Conservation (phyloP, 2,329 filamentous ascomycete genomes). For the Raffaelea deltoideospora region DNA sequence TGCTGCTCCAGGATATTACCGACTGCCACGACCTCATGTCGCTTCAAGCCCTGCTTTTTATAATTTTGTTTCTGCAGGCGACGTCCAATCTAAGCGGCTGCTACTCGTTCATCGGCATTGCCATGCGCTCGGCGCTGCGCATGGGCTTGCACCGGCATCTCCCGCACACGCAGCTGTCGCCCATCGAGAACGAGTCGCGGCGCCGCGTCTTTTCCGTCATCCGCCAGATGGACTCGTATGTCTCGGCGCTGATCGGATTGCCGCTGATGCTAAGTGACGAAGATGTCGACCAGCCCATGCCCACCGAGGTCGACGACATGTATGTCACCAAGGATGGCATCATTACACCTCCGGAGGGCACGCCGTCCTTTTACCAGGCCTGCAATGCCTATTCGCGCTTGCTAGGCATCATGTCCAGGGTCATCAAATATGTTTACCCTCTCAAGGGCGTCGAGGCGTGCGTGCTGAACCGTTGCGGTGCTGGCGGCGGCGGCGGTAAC, state of each 20-base stretch:
- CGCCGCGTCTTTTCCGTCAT: constrained; percentile 53
- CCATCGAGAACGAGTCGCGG: constrained; percentile 48
- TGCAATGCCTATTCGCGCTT: constrained; percentile 51
- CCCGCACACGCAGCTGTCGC: constrained; percentile 43
- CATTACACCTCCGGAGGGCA: constrained; percentile 35
- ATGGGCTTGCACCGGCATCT: constrained; percentile 66
- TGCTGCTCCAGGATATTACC: constrained; percentile 48
- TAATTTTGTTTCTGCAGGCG: constrained; percentile 68
- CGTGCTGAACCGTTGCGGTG: constrained; percentile 23
- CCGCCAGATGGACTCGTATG: constrained; percentile 56
- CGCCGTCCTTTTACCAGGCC: constrained; percentile 45
- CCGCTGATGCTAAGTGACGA: constrained; percentile 47
- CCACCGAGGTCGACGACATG: constrained; percentile 50
- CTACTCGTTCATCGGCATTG: constrained; percentile 68
- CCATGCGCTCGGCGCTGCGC: constrained; percentile 57
- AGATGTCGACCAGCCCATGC: constrained; percentile 52
- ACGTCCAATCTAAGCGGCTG: constrained; percentile 67
- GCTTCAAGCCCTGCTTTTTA: constrained; percentile 61
- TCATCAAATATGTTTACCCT: constrained; percentile 52
- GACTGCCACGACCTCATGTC: constrained; percentile 61
- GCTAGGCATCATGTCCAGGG: constrained; percentile 48
- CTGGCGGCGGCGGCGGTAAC: too few species aligned
- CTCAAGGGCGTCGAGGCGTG: constrained; percentile 39
- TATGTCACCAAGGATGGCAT: constrained; percentile 47
- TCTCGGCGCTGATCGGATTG: constrained; percentile 52